Conservation (phyloP, 306 rosid genomes). For the Carpinus viminea region DNA sequence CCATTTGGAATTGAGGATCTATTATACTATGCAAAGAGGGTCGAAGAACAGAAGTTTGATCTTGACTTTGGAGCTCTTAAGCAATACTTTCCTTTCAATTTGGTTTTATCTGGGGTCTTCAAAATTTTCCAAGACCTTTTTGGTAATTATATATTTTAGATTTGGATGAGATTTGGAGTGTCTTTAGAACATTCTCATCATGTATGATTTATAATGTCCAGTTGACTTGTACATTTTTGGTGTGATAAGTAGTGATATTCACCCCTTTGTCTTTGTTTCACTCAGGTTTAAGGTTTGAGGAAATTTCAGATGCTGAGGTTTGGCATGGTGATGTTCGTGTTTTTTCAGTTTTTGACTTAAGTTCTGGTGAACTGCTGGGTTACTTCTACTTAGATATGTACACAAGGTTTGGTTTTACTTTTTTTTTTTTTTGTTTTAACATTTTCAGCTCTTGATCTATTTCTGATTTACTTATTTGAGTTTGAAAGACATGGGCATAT, state of each 20-base stretch:
- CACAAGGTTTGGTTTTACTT: conserved; percentile 52
- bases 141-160: conserved; percentile 52
- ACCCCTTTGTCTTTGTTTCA: conserved; percentile 21
- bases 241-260: conserved; percentile 12
- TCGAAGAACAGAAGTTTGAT: conserved; percentile 67
- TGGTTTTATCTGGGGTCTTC: conserved; percentile 90
- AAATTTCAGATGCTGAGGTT: conserved; percentile 72
- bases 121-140: conserved; percentile 87
- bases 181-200: not conserved
- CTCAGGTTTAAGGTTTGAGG: conserved; percentile 85
- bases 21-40: conserved; percentile 68
- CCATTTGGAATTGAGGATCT: conserved; percentile 92
- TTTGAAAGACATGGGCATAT: conserved; percentile 26
- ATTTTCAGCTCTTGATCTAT: conserved; percentile 10
- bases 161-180: conserved; percentile 13
- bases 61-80: conserved; percentile 78
- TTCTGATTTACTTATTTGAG: conserved; percentile 24
- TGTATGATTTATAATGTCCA: not conserved
- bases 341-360: conserved; percentile 71
- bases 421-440: not conserved
- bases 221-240: conserved; percentile 7
- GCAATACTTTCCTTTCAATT: conserved; percentile 83
- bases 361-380: conserved; percentile 81
- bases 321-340: conserved; percentile 85
- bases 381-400: conserved; percentile 85